phyloP scores from a whole-genome alignment of 2,329 filamentous ascomycete genomes.

The Alternaria consortialis region DNA sequence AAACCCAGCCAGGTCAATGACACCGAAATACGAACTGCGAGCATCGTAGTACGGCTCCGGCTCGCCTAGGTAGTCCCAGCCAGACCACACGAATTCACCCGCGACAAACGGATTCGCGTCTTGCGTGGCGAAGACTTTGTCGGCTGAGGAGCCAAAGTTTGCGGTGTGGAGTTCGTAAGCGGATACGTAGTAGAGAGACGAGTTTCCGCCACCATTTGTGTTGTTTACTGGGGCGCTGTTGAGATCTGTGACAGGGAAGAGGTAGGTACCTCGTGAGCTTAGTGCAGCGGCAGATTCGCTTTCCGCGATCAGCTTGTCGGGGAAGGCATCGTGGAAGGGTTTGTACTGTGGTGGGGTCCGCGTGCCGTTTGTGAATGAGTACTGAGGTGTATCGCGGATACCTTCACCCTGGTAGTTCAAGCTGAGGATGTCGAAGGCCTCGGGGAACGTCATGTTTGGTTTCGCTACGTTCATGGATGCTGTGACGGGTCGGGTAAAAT shows the following conservation, averaged over 20 bases:
- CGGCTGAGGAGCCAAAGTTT: slow-evolving; percentile 58
- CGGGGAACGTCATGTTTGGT: slow-evolving; percentile 52
- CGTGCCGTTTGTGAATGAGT: slow-evolving; percentile 42
- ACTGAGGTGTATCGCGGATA: slow-evolving; percentile 33
- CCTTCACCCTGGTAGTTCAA: slow-evolving; percentile 65
- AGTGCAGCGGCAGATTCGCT: slow-evolving; percentile 50
- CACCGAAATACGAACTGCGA: slow-evolving; percentile 64
- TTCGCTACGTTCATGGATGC: slow-evolving; percentile 58
- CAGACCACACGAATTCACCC: slow-evolving; percentile 63
- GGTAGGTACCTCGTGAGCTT: slow-evolving; percentile 60
- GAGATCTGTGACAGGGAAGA: slow-evolving; percentile 60
- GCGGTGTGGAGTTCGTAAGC: slow-evolving; percentile 62
- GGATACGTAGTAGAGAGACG: slow-evolving; percentile 50
- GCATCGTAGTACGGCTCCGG: slow-evolving; percentile 59
- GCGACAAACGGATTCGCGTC: slow-evolving; percentile 57
- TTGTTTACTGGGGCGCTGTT: slow-evolving; percentile 51
- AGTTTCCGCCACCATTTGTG: slow-evolving; percentile 49
- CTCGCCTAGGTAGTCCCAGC: slow-evolving; percentile 62
- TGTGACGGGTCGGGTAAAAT: slow-evolving; percentile 57
- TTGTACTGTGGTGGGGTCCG: slow-evolving; percentile 43
- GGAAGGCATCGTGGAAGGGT: slow-evolving; percentile 23
- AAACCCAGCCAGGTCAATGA: slow-evolving; percentile 66
- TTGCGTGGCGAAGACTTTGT: slow-evolving; percentile 59
- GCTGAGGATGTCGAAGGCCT: slow-evolving; percentile 56
- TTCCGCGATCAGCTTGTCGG: slow-evolving; percentile 53